Evolutionary conservation across 352 stramenopile species (phyloP).

Genomic region (Hyaloperonospora brassicae): DNA sequence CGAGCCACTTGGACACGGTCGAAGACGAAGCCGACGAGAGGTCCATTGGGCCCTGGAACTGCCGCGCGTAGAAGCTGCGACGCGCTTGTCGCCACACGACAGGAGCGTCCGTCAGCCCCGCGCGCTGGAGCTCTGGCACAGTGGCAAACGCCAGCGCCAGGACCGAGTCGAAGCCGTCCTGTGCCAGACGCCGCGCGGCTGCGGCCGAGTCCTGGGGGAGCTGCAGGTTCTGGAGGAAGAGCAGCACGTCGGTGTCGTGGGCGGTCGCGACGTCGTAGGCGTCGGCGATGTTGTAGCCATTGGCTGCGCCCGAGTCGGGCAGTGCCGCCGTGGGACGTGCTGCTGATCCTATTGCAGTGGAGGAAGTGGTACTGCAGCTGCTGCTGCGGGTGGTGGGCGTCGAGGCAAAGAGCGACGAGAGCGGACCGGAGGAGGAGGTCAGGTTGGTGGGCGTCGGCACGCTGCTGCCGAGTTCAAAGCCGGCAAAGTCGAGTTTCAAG

Average conservation of each 20-base stretch:
- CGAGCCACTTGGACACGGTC: constrained; percentile 57
- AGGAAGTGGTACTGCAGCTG: too few relatives aligned
- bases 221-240: constrained; percentile 45
- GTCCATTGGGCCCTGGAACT: constrained; percentile 29
- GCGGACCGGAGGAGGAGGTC: constrained; percentile 3
- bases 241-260: constrained; percentile 27
- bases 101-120: constrained; percentile 43
- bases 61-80: constrained; percentile 36
- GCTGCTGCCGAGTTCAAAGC: constrained; percentile 32
- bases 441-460: not conserved
- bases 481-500: constrained; percentile 58
- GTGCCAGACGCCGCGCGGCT: constrained; percentile 30
- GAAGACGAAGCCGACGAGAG: constrained; percentile 25
- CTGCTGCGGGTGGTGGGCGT: constrained; percentile 3
- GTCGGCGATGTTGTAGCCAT: constrained; percentile 10
- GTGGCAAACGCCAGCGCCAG: constrained; percentile 44
- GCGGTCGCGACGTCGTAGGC: constrained; percentile 7
- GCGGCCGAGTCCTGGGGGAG: constrained; percentile 28
- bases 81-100: constrained; percentile 38
- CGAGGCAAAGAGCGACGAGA: constrained; percentile 12
- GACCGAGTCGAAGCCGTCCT: constrained; percentile 58
- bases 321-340: too few relatives aligned
- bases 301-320: constrained; percentile 6
- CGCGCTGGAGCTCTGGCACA: constrained; percentile 38
- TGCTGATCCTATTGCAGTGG: too few relatives aligned